Percentiles rank a stretch among this genome's conserved stretches.
Evolutionary conservation across 2,329 filamentous ascomycete species (phyloP).

Genomic region (Pezicula radicicola): DNA sequence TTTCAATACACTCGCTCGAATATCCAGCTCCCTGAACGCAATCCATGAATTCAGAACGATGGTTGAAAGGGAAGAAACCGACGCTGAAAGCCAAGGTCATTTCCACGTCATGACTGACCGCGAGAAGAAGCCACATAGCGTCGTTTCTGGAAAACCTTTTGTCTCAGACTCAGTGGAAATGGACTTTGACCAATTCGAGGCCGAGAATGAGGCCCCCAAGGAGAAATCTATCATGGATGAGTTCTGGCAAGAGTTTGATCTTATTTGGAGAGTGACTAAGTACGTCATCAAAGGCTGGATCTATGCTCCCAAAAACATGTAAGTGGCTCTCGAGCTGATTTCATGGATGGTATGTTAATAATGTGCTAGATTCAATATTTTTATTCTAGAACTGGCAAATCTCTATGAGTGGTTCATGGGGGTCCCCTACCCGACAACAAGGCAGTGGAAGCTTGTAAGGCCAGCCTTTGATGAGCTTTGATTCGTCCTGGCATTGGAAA

Average conservation of each 20-base stretch:
- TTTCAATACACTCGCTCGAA: conserved; percentile 88
- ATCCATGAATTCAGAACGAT: conserved; percentile 68
- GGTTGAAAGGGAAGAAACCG: conserved; percentile 36
- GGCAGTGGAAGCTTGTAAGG: conserved; percentile 44
- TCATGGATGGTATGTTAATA: conserved; percentile 11
- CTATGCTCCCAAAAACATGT: conserved; percentile 65
- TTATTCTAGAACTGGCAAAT: conserved; percentile 49
- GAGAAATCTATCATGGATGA: conserved; percentile 40
- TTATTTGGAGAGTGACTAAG: conserved; percentile 60
- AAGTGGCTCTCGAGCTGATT: conserved; percentile 40
- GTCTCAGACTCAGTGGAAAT: conserved; percentile 35
- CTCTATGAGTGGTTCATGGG: conserved; percentile 63
- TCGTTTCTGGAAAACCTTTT: conserved; percentile 24
- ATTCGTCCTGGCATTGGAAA: background rate
- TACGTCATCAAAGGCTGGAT: conserved; percentile 71
- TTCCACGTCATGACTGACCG: conserved; percentile 22
- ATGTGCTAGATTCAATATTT: conserved; percentile 44
- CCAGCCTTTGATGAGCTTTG: conserved; percentile 38
- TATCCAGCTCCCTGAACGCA: conserved; percentile 76
- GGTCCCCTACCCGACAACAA: conserved; percentile 48
- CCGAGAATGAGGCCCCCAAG: conserved; percentile 12
- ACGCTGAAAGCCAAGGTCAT: conserved; percentile 20
- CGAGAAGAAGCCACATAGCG: conserved; percentile 38
- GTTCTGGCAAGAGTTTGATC: conserved; percentile 60
- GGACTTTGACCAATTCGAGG: conserved; percentile 37